These are phyloP conservation scores for Colletotrichum sp. DNA, from an alignment of 2,329 filamentous ascomycete genomes.

Conservation along the genomic window DNA sequence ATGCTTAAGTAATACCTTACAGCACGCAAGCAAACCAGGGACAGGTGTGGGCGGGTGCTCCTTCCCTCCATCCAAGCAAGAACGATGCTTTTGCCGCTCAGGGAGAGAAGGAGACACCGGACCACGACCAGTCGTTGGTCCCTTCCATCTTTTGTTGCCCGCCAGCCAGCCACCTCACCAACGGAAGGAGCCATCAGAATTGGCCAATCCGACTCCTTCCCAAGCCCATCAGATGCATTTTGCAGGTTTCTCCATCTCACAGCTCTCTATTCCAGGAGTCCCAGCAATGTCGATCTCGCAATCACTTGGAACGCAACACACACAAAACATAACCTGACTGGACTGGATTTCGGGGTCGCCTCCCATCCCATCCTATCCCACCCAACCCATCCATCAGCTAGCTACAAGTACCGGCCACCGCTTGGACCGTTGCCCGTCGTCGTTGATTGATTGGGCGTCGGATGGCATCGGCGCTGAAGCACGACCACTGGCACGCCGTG, in stretches of 20 bases:
- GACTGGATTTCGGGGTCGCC: neutral
- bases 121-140: neutral
- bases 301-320: neutral
- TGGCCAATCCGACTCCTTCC: neutral
- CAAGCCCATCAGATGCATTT: neutral
- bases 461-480: neutral
- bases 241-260: neutral
- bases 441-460: constrained; percentile 9
- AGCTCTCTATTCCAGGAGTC: too few species aligned
- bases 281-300: neutral
- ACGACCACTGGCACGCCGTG: constrained; percentile 14
- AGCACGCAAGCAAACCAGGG: neutral
- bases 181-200: neutral
- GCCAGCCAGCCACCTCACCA: neutral
- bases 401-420: neutral
- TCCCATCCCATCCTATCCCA: neutral
- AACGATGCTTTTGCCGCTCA: neutral
- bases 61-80: neutral
- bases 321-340: neutral
- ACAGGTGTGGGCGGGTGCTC: neutral
- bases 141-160: neutral
- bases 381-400: neutral
- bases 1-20: neutral
- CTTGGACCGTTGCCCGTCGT: neutral
- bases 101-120: neutral